Evolutionary conservation across 352 stramenopile species (phyloP).

Genomic region (Phytophthora pinifolia): DNA sequence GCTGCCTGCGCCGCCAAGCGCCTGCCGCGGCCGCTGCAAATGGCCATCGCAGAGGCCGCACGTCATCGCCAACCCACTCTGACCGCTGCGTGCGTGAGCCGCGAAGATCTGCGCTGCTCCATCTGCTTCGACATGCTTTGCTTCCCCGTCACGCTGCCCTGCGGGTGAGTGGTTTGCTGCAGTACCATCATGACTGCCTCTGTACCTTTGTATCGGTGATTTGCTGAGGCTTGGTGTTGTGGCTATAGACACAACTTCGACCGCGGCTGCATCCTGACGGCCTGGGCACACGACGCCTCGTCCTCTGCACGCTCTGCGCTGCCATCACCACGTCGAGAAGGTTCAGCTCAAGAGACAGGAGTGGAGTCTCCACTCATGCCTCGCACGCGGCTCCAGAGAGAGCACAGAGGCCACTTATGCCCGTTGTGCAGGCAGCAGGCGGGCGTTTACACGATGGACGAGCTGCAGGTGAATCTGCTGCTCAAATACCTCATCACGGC

Average conservation of each 20-base stretch:
- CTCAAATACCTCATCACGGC: constrained; percentile 58
- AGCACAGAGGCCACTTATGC: constrained; percentile 40
- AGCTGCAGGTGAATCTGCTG: constrained; percentile 68
- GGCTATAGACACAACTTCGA: constrained; percentile 79
- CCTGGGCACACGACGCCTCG: constrained; percentile 49
- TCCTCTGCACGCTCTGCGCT: not conserved
- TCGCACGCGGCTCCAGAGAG: not conserved
- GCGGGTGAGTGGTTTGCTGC: constrained; percentile 40
- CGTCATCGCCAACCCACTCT: constrained; percentile 8
- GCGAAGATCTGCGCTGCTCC: constrained; percentile 59
- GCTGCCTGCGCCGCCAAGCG: constrained; percentile 3
- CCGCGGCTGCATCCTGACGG: constrained; percentile 68
- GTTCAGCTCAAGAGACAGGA: not conserved
- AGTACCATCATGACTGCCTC: not conserved
- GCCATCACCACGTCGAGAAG: constrained; percentile 10
- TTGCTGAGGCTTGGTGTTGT: constrained; percentile 9
- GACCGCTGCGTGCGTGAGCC: constrained; percentile 13
- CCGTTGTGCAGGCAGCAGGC: constrained; percentile 62
- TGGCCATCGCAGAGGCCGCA: constrained; percentile 24
- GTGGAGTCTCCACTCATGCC: not conserved
- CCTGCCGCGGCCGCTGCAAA: constrained; percentile 28
- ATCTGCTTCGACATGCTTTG: constrained; percentile 82
- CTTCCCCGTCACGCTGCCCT: constrained; percentile 73
- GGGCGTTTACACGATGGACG: constrained; percentile 20
- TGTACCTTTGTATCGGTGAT: not conserved